A percentile compares a stretch with the other conserved stretches of the same genome.
Conservation (phyloP, 2,329 filamentous ascomycete species). For the Shiraia sp. region DNA sequence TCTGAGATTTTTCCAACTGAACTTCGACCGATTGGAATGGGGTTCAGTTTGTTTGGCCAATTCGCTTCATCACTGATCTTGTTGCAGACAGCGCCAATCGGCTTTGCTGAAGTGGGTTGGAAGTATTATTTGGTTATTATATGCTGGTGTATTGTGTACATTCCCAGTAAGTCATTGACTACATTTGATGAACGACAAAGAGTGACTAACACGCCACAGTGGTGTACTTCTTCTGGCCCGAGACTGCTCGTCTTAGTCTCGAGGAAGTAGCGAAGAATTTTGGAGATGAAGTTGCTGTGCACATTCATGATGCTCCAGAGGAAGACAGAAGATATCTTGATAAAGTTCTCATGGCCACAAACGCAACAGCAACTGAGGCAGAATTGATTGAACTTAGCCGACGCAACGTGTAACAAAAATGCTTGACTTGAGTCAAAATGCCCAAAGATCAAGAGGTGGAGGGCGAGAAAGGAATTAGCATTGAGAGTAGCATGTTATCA, state of each 20-base stretch:
- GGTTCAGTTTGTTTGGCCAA: constrained; percentile 55
- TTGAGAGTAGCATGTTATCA: too few species aligned
- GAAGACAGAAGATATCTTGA: constrained; percentile 15
- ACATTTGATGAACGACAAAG: background rate
- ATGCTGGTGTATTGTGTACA: constrained; percentile 12
- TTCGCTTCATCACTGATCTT: constrained; percentile 45
- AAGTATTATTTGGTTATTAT: constrained; percentile 36
- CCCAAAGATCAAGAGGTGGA: too few species aligned
- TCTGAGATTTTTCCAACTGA: constrained; percentile 32
- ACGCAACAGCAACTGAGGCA: too few species aligned
- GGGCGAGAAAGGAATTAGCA: too few species aligned
- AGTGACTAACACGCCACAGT: constrained; percentile 22
- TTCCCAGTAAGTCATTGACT: constrained; percentile 27
- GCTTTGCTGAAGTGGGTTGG: constrained; percentile 50
- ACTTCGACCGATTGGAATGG: constrained; percentile 57
- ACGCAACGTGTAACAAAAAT: too few species aligned
- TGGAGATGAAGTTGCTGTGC: constrained; percentile 49
- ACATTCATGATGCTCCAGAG: constrained; percentile 11
- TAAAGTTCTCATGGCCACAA: too few species aligned
- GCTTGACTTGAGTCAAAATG: too few species aligned
- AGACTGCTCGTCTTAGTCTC: constrained; percentile 43
- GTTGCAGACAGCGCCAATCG: constrained; percentile 45
- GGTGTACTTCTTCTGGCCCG: constrained; percentile 49
- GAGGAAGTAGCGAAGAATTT: constrained; percentile 54
- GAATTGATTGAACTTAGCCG: too few species aligned